These are phyloP conservation scores for Fusarium sp. DNA, from an alignment of 2,329 filamentous ascomycete species.

Conservation along the genomic window DNA sequence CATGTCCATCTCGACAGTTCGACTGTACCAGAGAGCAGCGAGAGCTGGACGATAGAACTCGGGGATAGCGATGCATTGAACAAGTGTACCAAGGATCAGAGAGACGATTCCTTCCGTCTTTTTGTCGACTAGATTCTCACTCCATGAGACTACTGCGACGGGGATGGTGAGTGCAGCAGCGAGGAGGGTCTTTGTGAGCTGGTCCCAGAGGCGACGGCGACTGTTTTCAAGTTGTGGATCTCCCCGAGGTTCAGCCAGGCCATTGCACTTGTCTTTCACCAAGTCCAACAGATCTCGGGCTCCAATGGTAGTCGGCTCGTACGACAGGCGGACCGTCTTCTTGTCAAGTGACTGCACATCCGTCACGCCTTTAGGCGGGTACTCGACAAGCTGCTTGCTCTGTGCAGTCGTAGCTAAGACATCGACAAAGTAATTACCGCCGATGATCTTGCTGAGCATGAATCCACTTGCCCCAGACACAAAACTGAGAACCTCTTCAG, in stretches of 20 bases:
- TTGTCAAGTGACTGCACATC: slow-evolving; percentile 44
- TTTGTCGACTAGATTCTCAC: slow-evolving; percentile 33
- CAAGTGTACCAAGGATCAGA: slow-evolving; percentile 60
- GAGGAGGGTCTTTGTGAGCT: slow-evolving; percentile 48
- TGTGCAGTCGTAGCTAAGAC: neutral
- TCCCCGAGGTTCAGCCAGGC: slow-evolving; percentile 48
- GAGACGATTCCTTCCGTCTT: slow-evolving; percentile 48
- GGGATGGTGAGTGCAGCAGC: slow-evolving; percentile 51
- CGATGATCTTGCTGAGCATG: slow-evolving; percentile 32
- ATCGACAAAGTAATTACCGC: neutral
- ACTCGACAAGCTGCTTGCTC: neutral
- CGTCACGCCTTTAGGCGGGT: neutral
- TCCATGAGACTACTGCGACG: slow-evolving; percentile 51
- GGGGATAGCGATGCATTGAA: slow-evolving; percentile 61
- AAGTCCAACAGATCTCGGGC: slow-evolving; percentile 46
- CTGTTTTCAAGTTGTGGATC: slow-evolving; percentile 50
- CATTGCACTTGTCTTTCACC: slow-evolving; percentile 28
- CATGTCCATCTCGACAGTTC: slow-evolving; percentile 66
- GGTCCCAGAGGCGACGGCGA: slow-evolving; percentile 48
- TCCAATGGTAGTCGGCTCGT: slow-evolving; percentile 51
- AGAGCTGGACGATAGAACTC: slow-evolving; percentile 64
- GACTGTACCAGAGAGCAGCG: slow-evolving; percentile 57
- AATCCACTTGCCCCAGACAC: slow-evolving; percentile 47
- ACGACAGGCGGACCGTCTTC: slow-evolving; percentile 48
- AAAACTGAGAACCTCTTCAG: slow-evolving; percentile 34